Base-by-base conservation (phyloP, 176 grass and related monocot genomes). In the Leersia perrieri region DNA sequence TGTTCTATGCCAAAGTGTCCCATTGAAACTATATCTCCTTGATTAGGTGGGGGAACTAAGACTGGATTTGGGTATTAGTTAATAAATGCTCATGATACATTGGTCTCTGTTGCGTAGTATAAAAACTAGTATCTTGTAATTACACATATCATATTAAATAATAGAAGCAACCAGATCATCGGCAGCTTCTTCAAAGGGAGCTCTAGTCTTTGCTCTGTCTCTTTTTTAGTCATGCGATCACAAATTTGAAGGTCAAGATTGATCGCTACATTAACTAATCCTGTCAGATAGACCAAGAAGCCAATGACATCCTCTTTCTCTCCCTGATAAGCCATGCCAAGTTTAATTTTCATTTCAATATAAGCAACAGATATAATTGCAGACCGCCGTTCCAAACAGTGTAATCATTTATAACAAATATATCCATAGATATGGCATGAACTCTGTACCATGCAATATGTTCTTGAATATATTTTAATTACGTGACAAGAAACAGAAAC, bases 1-100 rank as follows among this genome's bases (percentile, higher is more conserved):
- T 71, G 41, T 70, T 39, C 22, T 40, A 20, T 49, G 31, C 25
- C 20, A 79, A 28, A 15, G 36, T 35, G 63, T 74, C 34, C 69
- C 51, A 38, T 5, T 28, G 27, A 70, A n/a, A 57, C 41, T 89
- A 33, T 25, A 66, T 57, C 82, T 85, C 57, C 83, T 74, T 89
- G n/a, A 27, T 55, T 58, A 58, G 53, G 53, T 25, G n/a, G 53
- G 5, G 27, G 31, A 28, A 63, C 33, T 63, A 42, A 76, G 40
- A 69, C 41, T 71, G 61, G 39, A 80, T 68, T 80, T 81, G 41
- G 76, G 33, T 25, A 14, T 29, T 55, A 23, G 53, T 65, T 65
- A 36, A 34, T 63, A 57, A 65, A 65, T 89, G 36, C 63, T 41
- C 53, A 80, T 79, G 28, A 16, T 73, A 22, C 67, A 64, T 33